Percentiles rank a stretch among this genome's conserved stretches.
These are phyloP conservation scores for Fusarium verrucosum DNA, from an alignment of 2,329 filamentous ascomycete genomes.

Conservation along the genomic window DNA sequence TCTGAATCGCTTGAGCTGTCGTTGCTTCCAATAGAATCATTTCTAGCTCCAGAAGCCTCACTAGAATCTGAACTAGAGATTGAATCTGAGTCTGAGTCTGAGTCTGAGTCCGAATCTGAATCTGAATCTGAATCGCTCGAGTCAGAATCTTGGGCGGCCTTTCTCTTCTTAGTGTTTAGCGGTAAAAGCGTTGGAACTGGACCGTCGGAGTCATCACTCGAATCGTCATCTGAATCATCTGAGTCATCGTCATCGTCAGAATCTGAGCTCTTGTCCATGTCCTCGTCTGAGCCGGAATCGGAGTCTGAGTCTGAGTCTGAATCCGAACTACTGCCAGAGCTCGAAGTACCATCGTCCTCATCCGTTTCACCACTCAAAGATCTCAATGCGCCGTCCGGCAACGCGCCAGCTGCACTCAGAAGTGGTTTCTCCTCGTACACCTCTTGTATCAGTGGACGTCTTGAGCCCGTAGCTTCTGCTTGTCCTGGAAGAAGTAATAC, in stretches of 20 bases:
- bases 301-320: slow-evolving; percentile 45
- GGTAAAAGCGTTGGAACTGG: background rate
- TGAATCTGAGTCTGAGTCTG: background rate
- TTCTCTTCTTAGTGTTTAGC: background rate
- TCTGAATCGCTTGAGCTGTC: slow-evolving; percentile 36
- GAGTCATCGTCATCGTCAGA: slow-evolving; percentile 17
- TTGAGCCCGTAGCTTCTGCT: background rate
- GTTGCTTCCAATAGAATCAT: slow-evolving; percentile 14
- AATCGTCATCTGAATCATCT: background rate
- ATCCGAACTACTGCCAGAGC: slow-evolving; percentile 38
- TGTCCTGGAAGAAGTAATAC: slow-evolving; percentile 17
- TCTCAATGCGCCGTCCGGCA: background rate
- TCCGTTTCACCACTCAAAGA: slow-evolving; percentile 13
- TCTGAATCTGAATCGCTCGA: slow-evolving; percentile 19
- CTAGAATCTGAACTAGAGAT: slow-evolving; percentile 8
- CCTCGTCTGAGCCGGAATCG: slow-evolving; percentile 46
- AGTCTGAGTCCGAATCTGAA: slow-evolving; percentile 13
- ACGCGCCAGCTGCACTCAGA: background rate
- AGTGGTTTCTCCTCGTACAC: slow-evolving; percentile 25
- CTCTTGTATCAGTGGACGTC: slow-evolving; percentile 47
- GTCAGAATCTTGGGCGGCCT: slow-evolving; percentile 2
- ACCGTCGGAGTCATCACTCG: background rate
- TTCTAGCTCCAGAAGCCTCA: background rate
- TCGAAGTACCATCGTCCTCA: slow-evolving; percentile 26
- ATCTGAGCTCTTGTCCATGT: slow-evolving; percentile 52